Percentiles rank a stretch among this genome's conserved stretches.
These are phyloP conservation scores for Tulasnella sp. DNA, from an alignment of 768 basidiomycete species.

Conservation along the genomic window DNA sequence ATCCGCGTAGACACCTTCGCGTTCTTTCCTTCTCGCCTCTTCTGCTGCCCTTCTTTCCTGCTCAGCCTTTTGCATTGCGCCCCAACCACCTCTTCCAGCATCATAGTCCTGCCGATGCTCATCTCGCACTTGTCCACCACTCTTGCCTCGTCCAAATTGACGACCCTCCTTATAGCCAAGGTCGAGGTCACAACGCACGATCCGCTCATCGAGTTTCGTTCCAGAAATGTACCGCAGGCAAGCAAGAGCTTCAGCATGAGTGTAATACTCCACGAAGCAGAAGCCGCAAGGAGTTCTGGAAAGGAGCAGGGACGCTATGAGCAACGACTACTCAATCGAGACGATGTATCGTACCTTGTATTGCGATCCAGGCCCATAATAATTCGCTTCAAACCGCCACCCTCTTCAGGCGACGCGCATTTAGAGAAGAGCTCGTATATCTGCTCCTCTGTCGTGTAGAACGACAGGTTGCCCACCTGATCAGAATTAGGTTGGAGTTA, in stretches of 20 bases:
- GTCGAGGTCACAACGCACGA: constrained; percentile 97
- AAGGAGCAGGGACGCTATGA: background rate
- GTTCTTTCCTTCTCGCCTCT: constrained; percentile 70
- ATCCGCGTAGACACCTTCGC: constrained; percentile 83
- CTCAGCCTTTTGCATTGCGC: constrained; percentile 60
- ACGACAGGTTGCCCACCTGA: constrained; percentile 88
- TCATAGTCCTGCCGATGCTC: constrained; percentile 97
- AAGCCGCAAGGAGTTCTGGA: constrained; percentile 86
- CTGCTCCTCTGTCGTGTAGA: constrained; percentile 94
- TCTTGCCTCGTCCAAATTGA: constrained; percentile 96
- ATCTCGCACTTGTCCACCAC: constrained; percentile 92
- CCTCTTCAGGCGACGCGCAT: constrained; percentile 80
- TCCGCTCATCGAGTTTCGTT: constrained; percentile 97
- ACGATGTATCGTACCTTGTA: constrained; percentile 54
- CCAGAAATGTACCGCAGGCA: constrained; percentile 92
- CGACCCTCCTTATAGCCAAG: constrained; percentile 93
- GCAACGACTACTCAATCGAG: background rate
- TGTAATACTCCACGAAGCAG: constrained; percentile 96
- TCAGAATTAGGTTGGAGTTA: constrained; percentile 26
- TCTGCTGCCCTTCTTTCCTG: constrained; percentile 53
- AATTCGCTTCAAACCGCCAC: constrained; percentile 87
- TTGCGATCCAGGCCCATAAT: constrained; percentile 94
- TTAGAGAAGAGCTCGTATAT: constrained; percentile 91
- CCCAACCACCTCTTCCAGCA: constrained; percentile 93
- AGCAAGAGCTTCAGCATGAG: constrained; percentile 87